These are phyloP conservation scores for Hirschioporus abietinus DNA, from an alignment of 768 basidiomycete species.

Conservation along the genomic window DNA sequence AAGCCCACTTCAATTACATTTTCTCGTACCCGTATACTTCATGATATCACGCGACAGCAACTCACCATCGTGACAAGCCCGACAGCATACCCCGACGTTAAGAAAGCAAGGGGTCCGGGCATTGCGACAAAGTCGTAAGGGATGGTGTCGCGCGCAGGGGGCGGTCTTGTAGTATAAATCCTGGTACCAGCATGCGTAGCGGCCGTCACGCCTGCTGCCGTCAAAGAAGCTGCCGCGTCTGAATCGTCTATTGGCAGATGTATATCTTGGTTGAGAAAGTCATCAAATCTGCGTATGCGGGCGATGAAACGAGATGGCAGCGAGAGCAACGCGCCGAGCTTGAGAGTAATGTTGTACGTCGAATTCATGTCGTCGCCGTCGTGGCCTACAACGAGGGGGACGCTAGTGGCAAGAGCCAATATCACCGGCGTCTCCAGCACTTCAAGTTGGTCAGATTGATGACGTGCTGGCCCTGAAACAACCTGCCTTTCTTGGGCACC, in stretches of 20 bases:
- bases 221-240: slow-evolving; percentile 5
- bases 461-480: not conserved
- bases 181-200: slow-evolving; percentile 2
- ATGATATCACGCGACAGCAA: not conserved
- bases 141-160: slow-evolving; percentile 9
- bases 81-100: slow-evolving; percentile 68
- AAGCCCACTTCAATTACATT: not conserved
- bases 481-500: not conserved
- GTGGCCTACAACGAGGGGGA: not conserved
- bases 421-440: not conserved
- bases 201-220: slow-evolving; percentile 3
- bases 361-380: slow-evolving; percentile 1
- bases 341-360: slow-evolving; percentile 18
- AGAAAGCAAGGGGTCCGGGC: slow-evolving; percentile 66
- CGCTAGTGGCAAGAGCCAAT: not conserved
- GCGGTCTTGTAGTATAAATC: slow-evolving; percentile 1
- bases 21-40: not conserved
- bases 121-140: slow-evolving; percentile 21
- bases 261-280: slow-evolving; percentile 21
- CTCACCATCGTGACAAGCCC: slow-evolving; percentile 63
- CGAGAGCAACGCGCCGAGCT: slow-evolving; percentile 29
- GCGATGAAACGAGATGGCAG: slow-evolving; percentile 36
- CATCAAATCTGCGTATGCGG: slow-evolving; percentile 32
- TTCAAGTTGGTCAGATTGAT: not conserved
- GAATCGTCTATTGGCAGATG: slow-evolving; percentile 5